Conservation (phyloP, 139 green algal genomes). For the Marvania coccoides region DNA sequence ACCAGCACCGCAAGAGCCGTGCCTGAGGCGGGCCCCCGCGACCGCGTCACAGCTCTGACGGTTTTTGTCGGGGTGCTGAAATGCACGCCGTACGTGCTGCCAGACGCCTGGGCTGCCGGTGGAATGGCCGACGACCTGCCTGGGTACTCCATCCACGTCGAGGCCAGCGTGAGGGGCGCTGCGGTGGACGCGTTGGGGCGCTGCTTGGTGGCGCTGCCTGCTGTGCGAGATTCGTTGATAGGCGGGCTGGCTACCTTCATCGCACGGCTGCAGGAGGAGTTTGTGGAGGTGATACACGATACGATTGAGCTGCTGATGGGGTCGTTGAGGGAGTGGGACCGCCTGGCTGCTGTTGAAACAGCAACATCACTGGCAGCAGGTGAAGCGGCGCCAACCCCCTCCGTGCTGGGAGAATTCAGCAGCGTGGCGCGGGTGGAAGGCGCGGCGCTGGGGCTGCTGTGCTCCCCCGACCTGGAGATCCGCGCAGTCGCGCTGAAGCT, state of each 20-base stretch:
- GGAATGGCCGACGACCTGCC: slow-evolving; percentile 46
- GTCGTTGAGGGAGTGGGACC: slow-evolving; percentile 11
- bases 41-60: slow-evolving; percentile 29
- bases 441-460: slow-evolving; percentile 14
- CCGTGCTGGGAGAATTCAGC: not conserved
- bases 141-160: slow-evolving; percentile 42
- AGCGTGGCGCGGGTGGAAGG: slow-evolving; percentile 16
- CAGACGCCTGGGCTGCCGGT: slow-evolving; percentile 40
- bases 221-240: slow-evolving; percentile 52
- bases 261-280: slow-evolving; percentile 57
- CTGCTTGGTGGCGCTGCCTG: slow-evolving; percentile 45
- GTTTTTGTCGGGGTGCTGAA: slow-evolving; percentile 48
- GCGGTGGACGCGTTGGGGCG: slow-evolving; percentile 30
- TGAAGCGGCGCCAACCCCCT: not conserved
- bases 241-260: slow-evolving; percentile 39
- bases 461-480: slow-evolving; percentile 5
- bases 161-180: slow-evolving; percentile 4
- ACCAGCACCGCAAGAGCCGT: slow-evolving; percentile 4
- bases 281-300: slow-evolving; percentile 32
- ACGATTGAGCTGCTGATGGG: not conserved
- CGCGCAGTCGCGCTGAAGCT: slow-evolving; percentile 31
- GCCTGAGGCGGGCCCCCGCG: slow-evolving; percentile 1
- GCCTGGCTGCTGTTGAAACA: not conserved
- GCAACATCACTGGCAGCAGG: not conserved
- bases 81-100: slow-evolving; percentile 49